Base-by-base conservation (phyloP, 495 filamentous ascomycete genomes). In the Endocarpon pusillum region DNA sequence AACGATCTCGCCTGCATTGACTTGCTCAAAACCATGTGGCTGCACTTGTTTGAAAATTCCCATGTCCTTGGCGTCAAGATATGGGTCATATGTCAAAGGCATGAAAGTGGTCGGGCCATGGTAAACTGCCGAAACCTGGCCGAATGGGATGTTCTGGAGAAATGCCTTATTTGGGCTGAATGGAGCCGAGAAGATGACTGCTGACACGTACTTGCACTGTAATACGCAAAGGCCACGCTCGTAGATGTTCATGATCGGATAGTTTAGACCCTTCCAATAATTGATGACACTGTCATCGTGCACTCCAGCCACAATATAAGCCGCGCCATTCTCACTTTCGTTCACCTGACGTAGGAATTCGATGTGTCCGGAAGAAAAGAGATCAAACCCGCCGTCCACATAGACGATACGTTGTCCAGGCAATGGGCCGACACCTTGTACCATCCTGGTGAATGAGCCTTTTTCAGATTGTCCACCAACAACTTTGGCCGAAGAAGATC, bases 181-280 rank as follows among this genome's bases (percentile, higher is more conserved):
- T 1, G 89, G 91, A 1, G 89, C 81, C 19, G 77, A 81, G 49
- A 99, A 86, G 37, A 94, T 55, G 29, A 93, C 71, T 16, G 81
- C 71, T 55, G 93, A 66, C 39, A 94, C 66, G 52, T 89, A 92
- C 82, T 94, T 71, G 52, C 89, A 99, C 44, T 96, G 89, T 21
- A 94, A 66, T 25, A 94, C 89, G 52, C 89, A 96, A 15, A 99
- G 73, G 4, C 83, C 83, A 32, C 89, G 75, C 64, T 99, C 89
- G 45, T 85, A 92, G 24, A 96, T 83, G 57, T 94, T 94, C 89
- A 96, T 99, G 51, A 99, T 94, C 1, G 89, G 89, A 51, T 94
- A 96, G 54, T 99, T 99, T 42, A 94, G 60, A 7, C 91, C 86
- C 58, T 96, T 94, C 79, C 81, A 87, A 43, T 74, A 53, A 54